Conservation (phyloP, 179 eudicot species). For the Vitellaria paradoxa region DNA sequence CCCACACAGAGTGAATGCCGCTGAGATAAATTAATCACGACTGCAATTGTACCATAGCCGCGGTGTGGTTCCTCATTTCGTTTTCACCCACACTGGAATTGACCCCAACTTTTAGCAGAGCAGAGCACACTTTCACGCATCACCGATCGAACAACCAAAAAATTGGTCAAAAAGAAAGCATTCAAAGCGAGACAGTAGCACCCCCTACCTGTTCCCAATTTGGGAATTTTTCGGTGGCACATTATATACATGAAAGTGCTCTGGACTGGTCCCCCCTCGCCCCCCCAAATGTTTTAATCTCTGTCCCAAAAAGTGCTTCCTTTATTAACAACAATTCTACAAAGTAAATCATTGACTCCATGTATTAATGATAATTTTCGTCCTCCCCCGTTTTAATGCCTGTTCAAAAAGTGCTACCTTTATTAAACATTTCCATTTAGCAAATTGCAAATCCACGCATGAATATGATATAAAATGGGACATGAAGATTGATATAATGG, state of each 20-base stretch:
- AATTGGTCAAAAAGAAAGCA: slow-evolving; percentile 1
- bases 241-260: not conserved
- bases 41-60: too few relatives aligned
- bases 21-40: too few relatives aligned
- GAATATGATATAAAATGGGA: not conserved
- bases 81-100: too few relatives aligned
- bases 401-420: not conserved
- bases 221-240: slow-evolving; percentile 6
- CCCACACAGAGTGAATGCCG: too few relatives aligned
- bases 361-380: not conserved
- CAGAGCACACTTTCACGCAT: not conserved
- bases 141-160: not conserved
- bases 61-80: too few relatives aligned
- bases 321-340: too few relatives aligned
- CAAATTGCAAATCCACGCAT: not conserved
- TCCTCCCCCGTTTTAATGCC: not conserved
- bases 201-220: not conserved
- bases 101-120: too few relatives aligned
- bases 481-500: not conserved
- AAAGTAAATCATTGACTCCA: too few relatives aligned
- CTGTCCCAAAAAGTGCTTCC: too few relatives aligned
- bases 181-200: too few relatives aligned
- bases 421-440: not conserved
- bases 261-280: not conserved
- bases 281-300: too few relatives aligned